Evolutionary conservation across 1,284 basidiomycete species (phyloP), one percentile per base, ranked within the genome.

Genomic region (Ganoderma sinense): DNA sequence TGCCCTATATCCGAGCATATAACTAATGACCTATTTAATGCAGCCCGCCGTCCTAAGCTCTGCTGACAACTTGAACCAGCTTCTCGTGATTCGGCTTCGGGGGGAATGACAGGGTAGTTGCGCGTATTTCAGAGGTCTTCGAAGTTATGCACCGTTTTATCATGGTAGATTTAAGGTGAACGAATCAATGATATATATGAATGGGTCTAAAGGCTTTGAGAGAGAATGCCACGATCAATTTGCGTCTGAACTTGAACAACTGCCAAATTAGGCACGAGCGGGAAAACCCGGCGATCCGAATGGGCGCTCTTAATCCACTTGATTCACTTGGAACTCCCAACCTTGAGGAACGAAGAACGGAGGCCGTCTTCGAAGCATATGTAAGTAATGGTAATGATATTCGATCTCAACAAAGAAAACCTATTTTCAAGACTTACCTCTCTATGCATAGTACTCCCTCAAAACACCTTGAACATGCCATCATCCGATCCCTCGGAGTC

Each of bases 381-480:
- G 13, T 13, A 6, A 14, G 48, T 5, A 26, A 39, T 39, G 1
- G 48, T 16, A 29, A n/a, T 8, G 23, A 48, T n/a, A 6, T 2
- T 14, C 23, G 3, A 13, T 53, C n/a, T 45, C 5, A 26, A 14
- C 20, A n/a, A 4, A 2, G 11, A 3, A 51, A 26, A 26, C 48
- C 26, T 26, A 13, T 26, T 0, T 23, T 51, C 48, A 51, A 13
- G 23, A 51, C n/a, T 10, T 23, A 13, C 48, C 26, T 51, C 13
- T 14, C 20, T 23, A 51, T 20, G 43, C 43, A 45, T 45, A 45
- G 43, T 1, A 26, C n/a, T 26, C 51, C 18, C 26, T 14, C 23
- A n/a, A 13, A 23, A 14, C 14, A 14, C 23, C 48, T 39, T 11
- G 2, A 26, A 33, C 36, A 60, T 11, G 20, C 72, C 74, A 72